A percentile compares a stretch with the other conserved stretches of the same genome.
Evolutionary conservation across 2,329 filamentous ascomycete species (phyloP).

Genomic region (Blumeria graminis): DNA sequence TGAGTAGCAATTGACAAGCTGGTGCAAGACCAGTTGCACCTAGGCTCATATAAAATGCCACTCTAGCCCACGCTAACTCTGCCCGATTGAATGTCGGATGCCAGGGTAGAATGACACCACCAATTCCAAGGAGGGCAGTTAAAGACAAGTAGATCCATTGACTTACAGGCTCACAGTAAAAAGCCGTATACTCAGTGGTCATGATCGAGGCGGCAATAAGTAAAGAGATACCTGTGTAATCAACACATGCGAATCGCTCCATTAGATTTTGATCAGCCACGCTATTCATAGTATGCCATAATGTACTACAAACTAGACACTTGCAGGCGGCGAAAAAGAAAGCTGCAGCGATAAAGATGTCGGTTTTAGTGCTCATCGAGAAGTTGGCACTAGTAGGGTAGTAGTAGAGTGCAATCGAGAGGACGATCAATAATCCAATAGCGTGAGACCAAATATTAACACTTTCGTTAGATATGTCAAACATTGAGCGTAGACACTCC

Average conservation of each 20-base stretch:
- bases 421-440: slow-evolving; percentile 66
- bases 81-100: slow-evolving; percentile 79
- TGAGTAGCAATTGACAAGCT: slow-evolving; percentile 57
- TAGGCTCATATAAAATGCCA: slow-evolving; percentile 74
- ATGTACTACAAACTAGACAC: slow-evolving; percentile 78
- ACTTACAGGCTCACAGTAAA: slow-evolving; percentile 84
- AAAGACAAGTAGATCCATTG: slow-evolving; percentile 67
- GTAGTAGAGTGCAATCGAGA: slow-evolving; percentile 82
- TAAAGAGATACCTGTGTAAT: slow-evolving; percentile 92
- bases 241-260: slow-evolving; percentile 89
- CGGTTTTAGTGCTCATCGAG: slow-evolving; percentile 59
- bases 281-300: slow-evolving; percentile 98
- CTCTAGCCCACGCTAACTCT: slow-evolving; percentile 82
- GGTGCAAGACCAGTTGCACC: slow-evolving; percentile 76
- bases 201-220: slow-evolving; percentile 91
- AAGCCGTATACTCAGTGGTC: slow-evolving; percentile 94
- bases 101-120: slow-evolving; percentile 83
- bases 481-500: slow-evolving; percentile 66
- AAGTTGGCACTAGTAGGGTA: slow-evolving; percentile 81
- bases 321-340: slow-evolving; percentile 95
- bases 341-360: slow-evolving; percentile 72
- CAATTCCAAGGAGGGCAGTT: slow-evolving; percentile 60
- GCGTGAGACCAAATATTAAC: slow-evolving; percentile 98
- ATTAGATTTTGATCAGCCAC: slow-evolving; percentile 76
- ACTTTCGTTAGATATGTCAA: slow-evolving; percentile 70